Percentiles rank a stretch among this genome's conserved stretches.
phyloP scores from a whole-genome alignment of 306 rosid species.

The Canavalia gladiata region DNA sequence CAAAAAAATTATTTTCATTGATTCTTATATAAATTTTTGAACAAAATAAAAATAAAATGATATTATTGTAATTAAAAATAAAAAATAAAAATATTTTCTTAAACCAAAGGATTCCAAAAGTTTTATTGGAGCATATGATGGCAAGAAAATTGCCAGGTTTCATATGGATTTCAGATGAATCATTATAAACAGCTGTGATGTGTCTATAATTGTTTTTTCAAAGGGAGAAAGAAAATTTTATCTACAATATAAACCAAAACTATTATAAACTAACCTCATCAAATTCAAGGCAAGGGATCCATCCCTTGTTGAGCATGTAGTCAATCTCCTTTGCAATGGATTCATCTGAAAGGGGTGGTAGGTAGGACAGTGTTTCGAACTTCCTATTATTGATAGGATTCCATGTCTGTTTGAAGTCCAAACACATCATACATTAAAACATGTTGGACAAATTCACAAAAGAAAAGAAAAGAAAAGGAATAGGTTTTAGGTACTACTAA shows the following conservation, averaged over 20 bases:
- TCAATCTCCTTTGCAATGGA: conserved; percentile 77
- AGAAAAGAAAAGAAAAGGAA: background rate
- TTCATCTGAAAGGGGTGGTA: conserved; percentile 77
- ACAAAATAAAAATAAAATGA: too few species aligned
- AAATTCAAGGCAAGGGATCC: conserved; percentile 91
- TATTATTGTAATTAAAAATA: too few species aligned
- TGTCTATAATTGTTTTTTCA: background rate
- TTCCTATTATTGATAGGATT: conserved; percentile 81
- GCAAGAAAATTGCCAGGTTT: conserved; percentile 9
- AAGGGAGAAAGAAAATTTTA: background rate
- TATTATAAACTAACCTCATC: conserved; percentile 62
- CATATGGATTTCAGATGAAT: background rate
- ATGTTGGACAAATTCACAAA: background rate
- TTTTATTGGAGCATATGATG: background rate
- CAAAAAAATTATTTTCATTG: too few species aligned
- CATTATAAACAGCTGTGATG: background rate
- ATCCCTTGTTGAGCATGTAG: conserved; percentile 79
- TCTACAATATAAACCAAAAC: background rate
- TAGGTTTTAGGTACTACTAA: background rate
- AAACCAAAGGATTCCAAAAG: too few species aligned
- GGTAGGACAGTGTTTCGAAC: conserved; percentile 81
- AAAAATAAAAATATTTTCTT: too few species aligned
- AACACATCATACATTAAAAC: conserved; percentile 33
- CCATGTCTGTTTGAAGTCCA: conserved; percentile 69
- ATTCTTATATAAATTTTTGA: too few species aligned